These are phyloP conservation scores for Pelargonium fulgidum DNA, from an alignment of 441 rosid species.

Conservation along the genomic window DNA sequence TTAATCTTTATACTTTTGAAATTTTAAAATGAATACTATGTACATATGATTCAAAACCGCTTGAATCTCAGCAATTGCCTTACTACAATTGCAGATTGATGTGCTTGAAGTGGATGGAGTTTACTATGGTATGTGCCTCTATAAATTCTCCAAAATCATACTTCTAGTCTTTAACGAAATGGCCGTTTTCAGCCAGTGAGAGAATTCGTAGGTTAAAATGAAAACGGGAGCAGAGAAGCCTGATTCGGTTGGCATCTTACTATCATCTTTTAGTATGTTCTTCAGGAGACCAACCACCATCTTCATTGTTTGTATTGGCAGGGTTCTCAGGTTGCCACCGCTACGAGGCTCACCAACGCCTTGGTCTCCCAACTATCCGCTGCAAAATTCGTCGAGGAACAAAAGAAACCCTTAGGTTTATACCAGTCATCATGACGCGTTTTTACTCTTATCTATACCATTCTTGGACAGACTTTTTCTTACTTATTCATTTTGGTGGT, in stretches of 20 bases:
- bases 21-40: not conserved
- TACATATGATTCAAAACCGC: not conserved
- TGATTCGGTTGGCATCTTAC: not conserved
- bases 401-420: slow-evolving; percentile 70
- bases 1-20: not conserved
- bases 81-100: slow-evolving; percentile 54
- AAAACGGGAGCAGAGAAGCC: not conserved
- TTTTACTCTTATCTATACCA: not conserved
- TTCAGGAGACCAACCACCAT: not conserved
- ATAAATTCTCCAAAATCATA: not conserved
- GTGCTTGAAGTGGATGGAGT: slow-evolving; percentile 89
- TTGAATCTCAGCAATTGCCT: not conserved
- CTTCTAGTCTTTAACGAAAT: not conserved
- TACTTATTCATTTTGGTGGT: not conserved
- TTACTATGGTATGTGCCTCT: slow-evolving; percentile 49
- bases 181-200: not conserved
- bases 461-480: not conserved
- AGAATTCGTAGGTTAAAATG: not conserved
- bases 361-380: slow-evolving; percentile 69
- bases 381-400: slow-evolving; percentile 87
- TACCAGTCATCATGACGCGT: not conserved
- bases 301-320: slow-evolving; percentile 9
- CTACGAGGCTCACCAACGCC: slow-evolving; percentile 77
- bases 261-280: not conserved
- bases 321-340: slow-evolving; percentile 96